These are phyloP conservation scores for Monilinia fructigena DNA, from an alignment of 2,329 filamentous ascomycete species.

Conservation along the genomic window DNA sequence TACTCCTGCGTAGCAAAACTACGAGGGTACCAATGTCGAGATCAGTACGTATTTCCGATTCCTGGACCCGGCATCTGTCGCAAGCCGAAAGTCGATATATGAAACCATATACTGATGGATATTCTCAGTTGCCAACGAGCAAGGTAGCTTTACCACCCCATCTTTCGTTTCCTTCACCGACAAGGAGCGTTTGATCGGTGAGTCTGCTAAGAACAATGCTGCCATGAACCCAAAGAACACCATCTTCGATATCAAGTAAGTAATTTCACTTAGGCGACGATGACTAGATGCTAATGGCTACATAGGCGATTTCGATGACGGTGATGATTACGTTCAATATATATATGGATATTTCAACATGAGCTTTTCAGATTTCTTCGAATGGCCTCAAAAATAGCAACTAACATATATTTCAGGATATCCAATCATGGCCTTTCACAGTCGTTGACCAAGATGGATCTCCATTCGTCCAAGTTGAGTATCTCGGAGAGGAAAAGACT, in stretches of 20 bases:
- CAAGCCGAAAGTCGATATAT: background rate
- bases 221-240: slow-evolving; percentile 99
- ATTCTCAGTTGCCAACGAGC: slow-evolving; percentile 80
- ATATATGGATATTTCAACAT: background rate
- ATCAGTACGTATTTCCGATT: slow-evolving; percentile 51
- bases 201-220: slow-evolving; percentile 99
- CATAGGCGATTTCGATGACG: too few relatives aligned
- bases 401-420: slow-evolving; percentile 39
- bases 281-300: slow-evolving; percentile 23
- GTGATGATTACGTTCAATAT: too few relatives aligned
- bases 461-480: slow-evolving; percentile 92
- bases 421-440: slow-evolving; percentile 99
- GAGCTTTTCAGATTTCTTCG: background rate
- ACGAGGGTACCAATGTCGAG: slow-evolving; percentile 99
- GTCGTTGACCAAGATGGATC: slow-evolving; percentile 84
- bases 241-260: slow-evolving; percentile 98
- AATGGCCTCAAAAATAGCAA: background rate
- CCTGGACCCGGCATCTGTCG: background rate
- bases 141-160: slow-evolving; percentile 97
- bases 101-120: slow-evolving; percentile 14
- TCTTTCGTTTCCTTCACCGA: slow-evolving; percentile 99
- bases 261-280: slow-evolving; percentile 31
- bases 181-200: slow-evolving; percentile 98
- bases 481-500: slow-evolving; percentile 89
- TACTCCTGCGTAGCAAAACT: slow-evolving; percentile 99